Evolutionary conservation across 768 basidiomycete species (phyloP).

Genomic region (Phylloporus rhodoxanthus): DNA sequence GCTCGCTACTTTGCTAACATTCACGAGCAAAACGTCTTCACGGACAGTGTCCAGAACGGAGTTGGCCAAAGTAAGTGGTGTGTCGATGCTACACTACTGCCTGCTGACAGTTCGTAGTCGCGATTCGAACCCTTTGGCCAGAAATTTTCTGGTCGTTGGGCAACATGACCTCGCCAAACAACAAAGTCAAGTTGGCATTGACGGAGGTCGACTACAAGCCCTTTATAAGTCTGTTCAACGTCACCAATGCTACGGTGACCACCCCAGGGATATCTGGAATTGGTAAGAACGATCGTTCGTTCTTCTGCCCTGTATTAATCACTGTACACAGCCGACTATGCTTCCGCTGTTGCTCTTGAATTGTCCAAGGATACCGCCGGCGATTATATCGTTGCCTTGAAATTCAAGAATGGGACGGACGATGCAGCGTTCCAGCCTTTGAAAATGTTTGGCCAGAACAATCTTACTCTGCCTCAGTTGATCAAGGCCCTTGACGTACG

Average conservation of each 20-base stretch:
- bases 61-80: conserved; percentile 67
- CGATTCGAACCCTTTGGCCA: conserved; percentile 69
- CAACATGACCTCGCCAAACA: conserved; percentile 66
- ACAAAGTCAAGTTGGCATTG: conserved; percentile 71
- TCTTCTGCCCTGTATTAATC: neutral
- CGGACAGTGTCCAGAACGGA: conserved; percentile 47
- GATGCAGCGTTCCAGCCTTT: conserved; percentile 50
- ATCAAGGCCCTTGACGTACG: conserved; percentile 18
- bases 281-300: conserved; percentile 37
- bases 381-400: conserved; percentile 68
- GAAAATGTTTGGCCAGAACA: conserved; percentile 55
- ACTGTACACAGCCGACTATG: conserved; percentile 55
- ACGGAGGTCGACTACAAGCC: conserved; percentile 82
- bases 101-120: conserved; percentile 43
- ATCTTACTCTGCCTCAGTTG: conserved; percentile 15
- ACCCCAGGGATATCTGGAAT: conserved; percentile 60
- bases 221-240: conserved; percentile 80
- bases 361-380: conserved; percentile 57
- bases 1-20: conserved; percentile 70
- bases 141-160: conserved; percentile 68
- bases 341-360: conserved; percentile 69
- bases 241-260: conserved; percentile 56
- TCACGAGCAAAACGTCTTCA: conserved; percentile 73
- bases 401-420: conserved; percentile 74
- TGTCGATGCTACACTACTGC: neutral